Evolutionary conservation across 1,139 yeast genomes (phyloP).

Genomic region (Yamadazyma sp.): DNA sequence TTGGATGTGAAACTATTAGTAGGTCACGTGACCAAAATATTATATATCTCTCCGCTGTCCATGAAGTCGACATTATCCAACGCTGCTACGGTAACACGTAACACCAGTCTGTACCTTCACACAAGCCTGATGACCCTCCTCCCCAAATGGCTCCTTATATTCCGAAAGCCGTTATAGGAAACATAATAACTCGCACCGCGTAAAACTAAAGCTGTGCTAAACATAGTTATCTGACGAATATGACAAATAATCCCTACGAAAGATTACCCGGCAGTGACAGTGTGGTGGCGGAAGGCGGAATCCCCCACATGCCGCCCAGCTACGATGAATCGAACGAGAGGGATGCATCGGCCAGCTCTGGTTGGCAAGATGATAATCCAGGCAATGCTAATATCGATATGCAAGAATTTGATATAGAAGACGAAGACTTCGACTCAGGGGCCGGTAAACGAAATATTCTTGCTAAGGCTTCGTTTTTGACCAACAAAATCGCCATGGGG

Average conservation of each 20-base stretch:
- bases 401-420: constrained; percentile 47
- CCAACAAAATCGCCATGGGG: constrained; percentile 35
- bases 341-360: background rate
- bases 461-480: constrained; percentile 28
- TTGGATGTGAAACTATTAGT: too few species aligned
- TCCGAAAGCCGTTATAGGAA: too few species aligned
- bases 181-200: too few species aligned
- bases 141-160: too few species aligned
- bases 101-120: too few species aligned
- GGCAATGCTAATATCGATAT: constrained; percentile 14
- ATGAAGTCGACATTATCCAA: too few species aligned
- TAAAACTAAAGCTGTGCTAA: too few species aligned
- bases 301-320: constrained; percentile 29
- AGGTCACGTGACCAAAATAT: too few species aligned
- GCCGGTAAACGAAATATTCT: constrained; percentile 23
- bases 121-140: too few species aligned
- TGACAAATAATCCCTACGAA: constrained; percentile 7
- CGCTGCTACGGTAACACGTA: too few species aligned
- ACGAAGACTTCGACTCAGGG: constrained; percentile 17
- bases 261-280: constrained; percentile 5
- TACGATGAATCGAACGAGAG: constrained; percentile 22
- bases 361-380: constrained; percentile 3
- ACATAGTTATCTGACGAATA: background rate
- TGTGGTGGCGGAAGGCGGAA: background rate
- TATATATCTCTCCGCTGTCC: too few species aligned